Evolutionary conservation across 1,284 basidiomycete species (phyloP), one percentile per base, ranked within the genome.

Genomic region (Boletus semigastroideus): DNA sequence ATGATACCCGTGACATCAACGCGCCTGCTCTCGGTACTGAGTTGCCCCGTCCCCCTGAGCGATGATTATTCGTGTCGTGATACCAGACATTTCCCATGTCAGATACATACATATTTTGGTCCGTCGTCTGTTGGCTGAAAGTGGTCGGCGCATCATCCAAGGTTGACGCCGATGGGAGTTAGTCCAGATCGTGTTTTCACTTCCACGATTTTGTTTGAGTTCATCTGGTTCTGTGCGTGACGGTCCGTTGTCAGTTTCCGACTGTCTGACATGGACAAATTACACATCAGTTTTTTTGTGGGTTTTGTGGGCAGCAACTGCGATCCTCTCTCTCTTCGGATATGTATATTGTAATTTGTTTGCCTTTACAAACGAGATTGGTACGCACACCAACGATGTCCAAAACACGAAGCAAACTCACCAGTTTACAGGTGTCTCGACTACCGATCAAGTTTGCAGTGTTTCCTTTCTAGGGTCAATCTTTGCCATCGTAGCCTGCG

Each of bases 151-250:
- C 7, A 7, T 25, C 25, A 25, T 25, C 7, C 25, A 25, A 25
- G 25, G 25, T 25, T 25, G 25, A 25, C 25, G 25, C 25, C 25
- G 5, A 22, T n/a, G 41, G 55, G 57, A 28, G 41, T 30, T n/a
- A 17, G 39, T 31, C 43, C 37, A 17, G 39, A 31, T 7, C 45
- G 51, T 16, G 38, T 52, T 14, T 56, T 69, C 36, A 57, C 61
- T 3, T 63, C 59, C 6, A 64, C 36, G 49, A 42, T 68, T 10
- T 2, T 58, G 11, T 65, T 68, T 7, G 59, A 69, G 49, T 45
- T 57, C 25, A 13, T 54, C n/a, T 69, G 56, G 64, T 57, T 59
- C 45, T 54, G 67, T 66, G 30, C 38, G 58, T 66, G 9, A 40
- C 22, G n/a, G 2, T 2, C 16, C 5, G 16, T 48, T 33, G 12